Base-by-base conservation (phyloP, 1,284 basidiomycete species). In the Fistulinella staudtii region DNA sequence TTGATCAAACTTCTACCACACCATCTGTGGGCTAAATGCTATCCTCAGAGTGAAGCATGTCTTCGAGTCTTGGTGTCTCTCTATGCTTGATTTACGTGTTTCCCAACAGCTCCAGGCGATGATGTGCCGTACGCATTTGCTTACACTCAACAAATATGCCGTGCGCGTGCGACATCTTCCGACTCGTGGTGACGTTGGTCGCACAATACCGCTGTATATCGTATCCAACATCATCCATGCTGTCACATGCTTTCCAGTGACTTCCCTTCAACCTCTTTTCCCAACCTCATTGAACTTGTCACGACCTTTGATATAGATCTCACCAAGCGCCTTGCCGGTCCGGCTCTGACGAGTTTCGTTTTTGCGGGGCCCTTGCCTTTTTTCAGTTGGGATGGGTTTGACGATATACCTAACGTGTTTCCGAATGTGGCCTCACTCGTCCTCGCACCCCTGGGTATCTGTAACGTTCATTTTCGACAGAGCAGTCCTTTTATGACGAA, bases 231-330 rank as follows among this genome's bases (percentile, higher is more conserved):
- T 46, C 15, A 17, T 53, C n/a, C 17, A 38, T 8, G 34, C 50
- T 13, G 42, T 53, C 22, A 43, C 45, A 18, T 33, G 30, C 10
- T 53, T 31, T 20, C 37, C 43, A 0, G 17, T 28, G 20, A 36
- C 33, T n/a, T 43, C 51, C 20, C 33, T 45, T 17, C 46, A n/a
- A n/a, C 53, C 7, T 40, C 56, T 3, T 40, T 55, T 29, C 54
- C 56, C 15, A 58, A 47, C 14, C 38, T 58, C 29, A 53, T 29
- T 2, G 52, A 55, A 17, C 41, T 58, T 28, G 42, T 42, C 18
- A 33, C 45, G 8, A 41, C 41, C 4, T 34, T 49, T 7, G 23
- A 43, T 10, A 39, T n/a, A n/a, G n/a, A 54, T 22, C 35, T 55
- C n/a, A n/a, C n/a, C 25, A 46, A 45, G 25, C 42, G 46, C 28